Base-by-base conservation (phyloP, 2,329 filamentous ascomycete genomes). In the Fusarium bulbicola region DNA sequence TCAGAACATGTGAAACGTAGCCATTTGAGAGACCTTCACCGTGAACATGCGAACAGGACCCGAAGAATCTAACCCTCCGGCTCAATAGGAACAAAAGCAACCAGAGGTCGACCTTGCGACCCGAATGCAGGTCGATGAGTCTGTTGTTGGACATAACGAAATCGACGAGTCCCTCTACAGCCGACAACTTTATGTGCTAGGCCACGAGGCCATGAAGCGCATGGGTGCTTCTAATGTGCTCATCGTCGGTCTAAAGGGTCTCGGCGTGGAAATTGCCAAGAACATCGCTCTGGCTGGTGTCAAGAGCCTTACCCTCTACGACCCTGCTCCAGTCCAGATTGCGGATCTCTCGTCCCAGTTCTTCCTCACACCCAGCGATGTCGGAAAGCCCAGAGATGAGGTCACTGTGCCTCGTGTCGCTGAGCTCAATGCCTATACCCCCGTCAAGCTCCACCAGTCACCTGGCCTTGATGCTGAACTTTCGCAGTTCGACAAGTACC, bases 261-360 rank as follows among this genome's bases (percentile, higher is more conserved):
- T 99, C 45, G 96, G 96, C 86, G 95, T 98, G 63, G 96, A 99
- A 85, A 96, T 99, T 78, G 95, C 96, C 80, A 99, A 99, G 89
- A 99, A 99, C 80, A 94, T 99, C 79, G 96, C 96, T 68, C 92
- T 99, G 77, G 96, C 96, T 77, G 96, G 96, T 82, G 96, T 99
- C 84, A 99, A 99, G 88, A 98, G 95, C 80, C 86, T 99, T 76
- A 96, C 95, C 4, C 89, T 99, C 62, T 94, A 95, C 86, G 96
- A 99, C 81, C 95, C 96, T 52, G 90, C 92, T 53, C 94, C 94
- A 46, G 92, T 93, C 60, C 88, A 91, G 76, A 92, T 98, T 76
- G 89, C 94, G 77, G 96, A 99, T 80, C 91, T 99, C 39, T 98
- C 96, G 45, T 93, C 96, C 47, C 96, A 99, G 83, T 99, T 99